phyloP scores from a whole-genome alignment of 345 rosid species.

The Capsella bursapastoris region DNA sequence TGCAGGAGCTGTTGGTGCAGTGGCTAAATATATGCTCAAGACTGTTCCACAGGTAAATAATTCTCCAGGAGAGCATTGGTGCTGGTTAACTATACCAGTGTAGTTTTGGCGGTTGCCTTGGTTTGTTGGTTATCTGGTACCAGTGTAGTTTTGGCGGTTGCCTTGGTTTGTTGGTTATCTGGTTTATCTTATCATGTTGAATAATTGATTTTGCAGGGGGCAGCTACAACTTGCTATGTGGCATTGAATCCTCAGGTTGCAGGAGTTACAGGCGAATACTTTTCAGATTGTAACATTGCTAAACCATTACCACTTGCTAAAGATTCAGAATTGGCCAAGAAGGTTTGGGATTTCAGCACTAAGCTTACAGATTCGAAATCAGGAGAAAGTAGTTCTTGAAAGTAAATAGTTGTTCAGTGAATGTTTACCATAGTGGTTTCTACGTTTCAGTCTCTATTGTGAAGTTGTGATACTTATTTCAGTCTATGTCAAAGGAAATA shows the following conservation, averaged over 20 bases:
- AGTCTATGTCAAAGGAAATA: constrained; percentile 8
- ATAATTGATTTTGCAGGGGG: constrained; percentile 54
- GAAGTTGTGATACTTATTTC: background rate
- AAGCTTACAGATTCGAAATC: constrained; percentile 39
- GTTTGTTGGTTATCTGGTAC: background rate
- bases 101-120: too few relatives aligned
- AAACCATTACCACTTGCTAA: constrained; percentile 50
- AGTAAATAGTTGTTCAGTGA: background rate
- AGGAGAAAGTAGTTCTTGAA: constrained; percentile 33
- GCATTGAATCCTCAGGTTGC: constrained; percentile 67
- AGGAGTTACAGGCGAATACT: constrained; percentile 61
- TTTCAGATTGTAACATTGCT: constrained; percentile 55
- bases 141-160: background rate
- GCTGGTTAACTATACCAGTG: too few relatives aligned
- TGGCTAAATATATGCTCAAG: constrained; percentile 40
- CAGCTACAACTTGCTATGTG: constrained; percentile 76
- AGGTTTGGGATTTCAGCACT: constrained; percentile 57
- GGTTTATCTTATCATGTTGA: background rate
- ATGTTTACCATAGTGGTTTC: background rate
- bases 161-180: background rate
- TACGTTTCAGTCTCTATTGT: background rate
- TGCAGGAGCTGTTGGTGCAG: constrained; percentile 42
- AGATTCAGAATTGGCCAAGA: constrained; percentile 54
- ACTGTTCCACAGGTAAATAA: constrained; percentile 40
- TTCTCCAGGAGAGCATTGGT: background rate